Conservation (phyloP, 1,284 basidiomycete species). For the Ustilago bromivora region DNA sequence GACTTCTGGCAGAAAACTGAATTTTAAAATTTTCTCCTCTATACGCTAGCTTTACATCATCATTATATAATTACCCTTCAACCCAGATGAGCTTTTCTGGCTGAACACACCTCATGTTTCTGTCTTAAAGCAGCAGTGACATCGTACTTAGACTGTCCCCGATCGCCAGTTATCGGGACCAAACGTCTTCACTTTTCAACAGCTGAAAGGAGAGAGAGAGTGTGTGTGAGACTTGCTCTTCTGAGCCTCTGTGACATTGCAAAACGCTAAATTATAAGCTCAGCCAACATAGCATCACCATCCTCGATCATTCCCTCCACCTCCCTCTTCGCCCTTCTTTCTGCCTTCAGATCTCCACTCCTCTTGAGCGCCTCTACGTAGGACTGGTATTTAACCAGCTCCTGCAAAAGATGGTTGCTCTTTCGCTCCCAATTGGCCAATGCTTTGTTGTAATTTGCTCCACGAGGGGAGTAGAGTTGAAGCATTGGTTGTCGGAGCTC, state of each 20-base stretch:
- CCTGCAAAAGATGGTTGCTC: conserved; percentile 85
- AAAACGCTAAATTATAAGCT: conserved; percentile 1
- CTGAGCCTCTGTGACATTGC: not conserved
- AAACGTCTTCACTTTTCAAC: too few species aligned
- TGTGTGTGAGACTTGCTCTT: not conserved
- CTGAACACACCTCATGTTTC: too few species aligned
- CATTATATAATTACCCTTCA: too few species aligned
- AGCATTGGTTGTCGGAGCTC: conserved; percentile 85
- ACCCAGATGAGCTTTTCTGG: too few species aligned
- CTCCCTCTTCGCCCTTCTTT: conserved; percentile 44
- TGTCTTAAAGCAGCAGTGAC: too few species aligned
- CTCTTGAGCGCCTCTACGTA: conserved; percentile 84
- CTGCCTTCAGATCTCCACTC: conserved; percentile 40
- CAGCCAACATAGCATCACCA: conserved; percentile 32
- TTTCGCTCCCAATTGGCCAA: conserved; percentile 91
- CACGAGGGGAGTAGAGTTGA: conserved; percentile 80
- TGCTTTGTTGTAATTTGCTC: conserved; percentile 81
- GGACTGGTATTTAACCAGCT: conserved; percentile 95
- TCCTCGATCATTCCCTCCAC: conserved; percentile 50
- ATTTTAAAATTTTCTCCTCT: too few species aligned
- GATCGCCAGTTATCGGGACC: too few species aligned
- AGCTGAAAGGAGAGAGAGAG: not conserved
- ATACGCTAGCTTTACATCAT: too few species aligned
- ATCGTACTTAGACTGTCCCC: too few species aligned
- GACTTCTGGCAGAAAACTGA: too few species aligned